phyloP scores from a whole-genome alignment of 2,329 filamentous ascomycete species.

The Aaosphaeria pasadenensis region DNA sequence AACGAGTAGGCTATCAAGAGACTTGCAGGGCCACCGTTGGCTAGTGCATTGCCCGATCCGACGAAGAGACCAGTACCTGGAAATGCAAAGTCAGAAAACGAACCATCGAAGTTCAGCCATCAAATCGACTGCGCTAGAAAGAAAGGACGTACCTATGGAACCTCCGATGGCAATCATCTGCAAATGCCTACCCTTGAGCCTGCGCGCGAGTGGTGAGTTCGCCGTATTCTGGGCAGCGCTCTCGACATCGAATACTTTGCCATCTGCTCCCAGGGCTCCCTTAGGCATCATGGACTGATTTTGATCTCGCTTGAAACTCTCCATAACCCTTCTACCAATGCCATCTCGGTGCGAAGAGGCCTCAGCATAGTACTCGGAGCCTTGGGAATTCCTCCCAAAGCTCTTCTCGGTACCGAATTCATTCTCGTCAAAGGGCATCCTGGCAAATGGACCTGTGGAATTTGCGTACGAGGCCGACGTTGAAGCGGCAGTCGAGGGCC shows the following conservation, averaged over 20 bases:
- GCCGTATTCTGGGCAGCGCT: conserved; percentile 61
- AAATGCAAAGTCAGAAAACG: background rate
- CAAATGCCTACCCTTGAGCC: conserved; percentile 57
- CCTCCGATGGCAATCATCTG: conserved; percentile 98
- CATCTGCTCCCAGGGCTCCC: conserved; percentile 49
- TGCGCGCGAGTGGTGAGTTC: conserved; percentile 69
- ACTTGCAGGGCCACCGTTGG: conserved; percentile 37
- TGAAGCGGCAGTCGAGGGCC: no score
- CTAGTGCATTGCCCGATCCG: conserved; percentile 56
- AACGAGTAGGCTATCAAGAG: conserved; percentile 47
- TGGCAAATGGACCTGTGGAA: background rate
- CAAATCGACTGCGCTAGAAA: background rate
- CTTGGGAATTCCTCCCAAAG: conserved; percentile 33
- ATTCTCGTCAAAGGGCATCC: conserved; percentile 20
- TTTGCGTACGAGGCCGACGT: no score
- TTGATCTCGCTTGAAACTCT: conserved; percentile 39
- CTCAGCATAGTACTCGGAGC: conserved; percentile 38
- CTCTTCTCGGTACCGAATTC: conserved; percentile 38
- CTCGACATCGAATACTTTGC: conserved; percentile 62
- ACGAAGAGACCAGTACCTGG: conserved; percentile 70
- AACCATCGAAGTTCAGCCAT: no score
- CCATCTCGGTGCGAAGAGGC: conserved; percentile 29
- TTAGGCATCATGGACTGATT: conserved; percentile 46
- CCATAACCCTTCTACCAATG: conserved; percentile 41
- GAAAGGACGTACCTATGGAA: conserved; percentile 57